Evolutionary conservation across 1,284 basidiomycete species (phyloP).

Genomic region (Xerocomus minutiporus): DNA sequence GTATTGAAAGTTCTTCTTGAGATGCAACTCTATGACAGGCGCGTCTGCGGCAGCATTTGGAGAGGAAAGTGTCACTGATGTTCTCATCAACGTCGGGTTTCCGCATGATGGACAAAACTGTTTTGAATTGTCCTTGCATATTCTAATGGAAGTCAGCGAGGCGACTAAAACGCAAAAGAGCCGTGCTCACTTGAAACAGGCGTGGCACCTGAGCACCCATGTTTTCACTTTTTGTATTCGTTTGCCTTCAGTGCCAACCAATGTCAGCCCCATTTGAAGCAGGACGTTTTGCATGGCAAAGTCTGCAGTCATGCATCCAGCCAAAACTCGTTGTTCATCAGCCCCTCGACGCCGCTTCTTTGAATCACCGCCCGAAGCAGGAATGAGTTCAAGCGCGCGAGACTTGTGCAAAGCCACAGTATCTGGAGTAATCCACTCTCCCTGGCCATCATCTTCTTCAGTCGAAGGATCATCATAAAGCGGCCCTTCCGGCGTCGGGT

Average conservation of each 20-base stretch:
- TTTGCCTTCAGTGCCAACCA: constrained; percentile 91
- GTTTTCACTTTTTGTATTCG: constrained; percentile 89
- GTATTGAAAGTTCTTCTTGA: constrained; percentile 95
- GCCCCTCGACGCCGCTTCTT: constrained; percentile 40
- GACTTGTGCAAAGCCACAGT: constrained; percentile 90
- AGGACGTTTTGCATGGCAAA: constrained; percentile 99
- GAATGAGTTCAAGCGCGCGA: constrained; percentile 76
- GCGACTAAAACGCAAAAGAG: not conserved
- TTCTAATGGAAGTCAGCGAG: constrained; percentile 43
- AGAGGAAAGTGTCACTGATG: constrained; percentile 82
- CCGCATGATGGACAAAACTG: constrained; percentile 99
- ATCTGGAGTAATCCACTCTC: constrained; percentile 95
- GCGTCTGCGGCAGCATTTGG: constrained; percentile 54
- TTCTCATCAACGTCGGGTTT: constrained; percentile 85
- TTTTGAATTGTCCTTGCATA: constrained; percentile 93
- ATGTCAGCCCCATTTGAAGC: constrained; percentile 89
- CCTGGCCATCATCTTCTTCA: constrained; percentile 77
- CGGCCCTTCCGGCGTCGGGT: constrained; percentile 22
- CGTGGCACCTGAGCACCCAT: constrained; percentile 96
- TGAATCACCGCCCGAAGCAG: constrained; percentile 38
- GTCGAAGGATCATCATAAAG: constrained; percentile 68
- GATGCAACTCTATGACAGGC: constrained; percentile 77
- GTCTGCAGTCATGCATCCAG: constrained; percentile 96
- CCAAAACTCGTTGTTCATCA: constrained; percentile 48
- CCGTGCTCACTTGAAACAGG: constrained; percentile 92